These are phyloP conservation scores for Erythrobasidium hasegawianum DNA, from an alignment of 1,284 basidiomycete species.

Conservation along the genomic window DNA sequence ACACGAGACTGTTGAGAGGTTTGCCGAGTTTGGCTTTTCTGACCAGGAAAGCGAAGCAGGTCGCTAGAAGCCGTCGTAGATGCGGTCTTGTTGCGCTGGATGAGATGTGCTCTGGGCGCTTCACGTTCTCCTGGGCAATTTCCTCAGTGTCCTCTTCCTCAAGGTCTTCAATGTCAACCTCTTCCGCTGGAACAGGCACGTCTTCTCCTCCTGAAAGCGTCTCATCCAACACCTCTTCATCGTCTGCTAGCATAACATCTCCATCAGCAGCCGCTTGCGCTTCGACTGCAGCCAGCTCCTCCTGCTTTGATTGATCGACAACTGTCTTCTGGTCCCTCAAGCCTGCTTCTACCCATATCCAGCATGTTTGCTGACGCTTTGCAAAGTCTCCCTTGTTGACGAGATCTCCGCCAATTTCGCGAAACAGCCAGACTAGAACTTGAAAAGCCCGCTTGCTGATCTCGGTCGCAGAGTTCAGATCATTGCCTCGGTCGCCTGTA, in stretches of 20 bases:
- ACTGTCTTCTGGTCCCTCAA: constrained; percentile 37
- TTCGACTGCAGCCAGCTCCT: not conserved
- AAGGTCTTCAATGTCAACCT: not conserved
- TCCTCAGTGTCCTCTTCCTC: not conserved
- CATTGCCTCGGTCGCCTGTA: constrained; percentile 36
- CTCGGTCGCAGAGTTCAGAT: constrained; percentile 39
- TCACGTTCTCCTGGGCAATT: not conserved
- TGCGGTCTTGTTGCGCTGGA: constrained; percentile 43
- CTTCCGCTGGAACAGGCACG: not conserved
- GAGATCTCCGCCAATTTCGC: constrained; percentile 41
- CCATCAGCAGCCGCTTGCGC: constrained; percentile 22
- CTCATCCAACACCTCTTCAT: constrained; percentile 2
- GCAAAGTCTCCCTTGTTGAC: constrained; percentile 14
- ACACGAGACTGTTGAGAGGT: constrained; percentile 31
- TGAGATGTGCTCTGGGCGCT: not conserved
- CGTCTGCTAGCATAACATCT: constrained; percentile 36
- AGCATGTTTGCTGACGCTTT: constrained; percentile 8
- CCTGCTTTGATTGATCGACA: constrained; percentile 34
- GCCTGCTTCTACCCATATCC: constrained; percentile 35
- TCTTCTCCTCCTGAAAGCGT: too few relatives aligned
- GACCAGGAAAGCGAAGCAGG: constrained; percentile 43
- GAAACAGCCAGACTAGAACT: constrained; percentile 42
- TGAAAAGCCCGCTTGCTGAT: constrained; percentile 39
- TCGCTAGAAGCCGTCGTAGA: constrained; percentile 42
- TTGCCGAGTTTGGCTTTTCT: constrained; percentile 37